These are phyloP conservation scores for Apophysomyces elegans DNA, from an alignment of 371 early-diverging fungal species.

Conservation along the genomic window DNA sequence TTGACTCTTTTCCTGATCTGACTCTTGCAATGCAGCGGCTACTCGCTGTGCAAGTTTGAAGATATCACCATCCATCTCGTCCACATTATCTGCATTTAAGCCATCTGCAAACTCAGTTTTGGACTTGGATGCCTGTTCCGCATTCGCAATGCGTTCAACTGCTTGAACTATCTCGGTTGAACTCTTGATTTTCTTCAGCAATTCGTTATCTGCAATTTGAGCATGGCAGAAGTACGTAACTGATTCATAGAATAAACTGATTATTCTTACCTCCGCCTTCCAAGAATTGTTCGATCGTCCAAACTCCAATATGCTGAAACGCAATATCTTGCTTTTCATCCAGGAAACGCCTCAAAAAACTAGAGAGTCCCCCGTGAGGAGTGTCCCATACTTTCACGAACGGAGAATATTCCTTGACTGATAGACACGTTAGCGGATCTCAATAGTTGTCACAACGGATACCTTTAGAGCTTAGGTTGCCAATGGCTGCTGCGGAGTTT, in stretches of 20 bases:
- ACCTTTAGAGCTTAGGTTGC: constrained; percentile 80
- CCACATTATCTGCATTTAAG: constrained; percentile 23
- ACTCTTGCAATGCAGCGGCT: constrained; percentile 25
- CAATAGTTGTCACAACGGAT: constrained; percentile 3
- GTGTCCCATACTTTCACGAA: constrained; percentile 72
- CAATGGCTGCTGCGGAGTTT: constrained; percentile 86
- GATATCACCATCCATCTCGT: constrained; percentile 51
- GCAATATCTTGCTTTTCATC: constrained; percentile 69
- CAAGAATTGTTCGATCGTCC: constrained; percentile 87
- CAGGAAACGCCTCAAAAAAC: constrained; percentile 75
- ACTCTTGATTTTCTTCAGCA: constrained; percentile 34
- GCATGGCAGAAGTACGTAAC: too few relatives aligned
- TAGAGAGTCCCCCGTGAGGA: constrained; percentile 72
- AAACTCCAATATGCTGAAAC: constrained; percentile 87
- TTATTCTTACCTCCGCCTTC: constrained; percentile 60
- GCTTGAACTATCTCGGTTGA: constrained; percentile 39
- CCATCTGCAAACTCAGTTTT: constrained; percentile 23
- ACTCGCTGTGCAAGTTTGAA: constrained; percentile 49
- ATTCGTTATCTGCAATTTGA: constrained; percentile 29
- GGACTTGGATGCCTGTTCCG: constrained; percentile 19
- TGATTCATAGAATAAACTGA: constrained; percentile 1
- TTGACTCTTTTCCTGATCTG: constrained; percentile 10
- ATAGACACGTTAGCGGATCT: background rate
- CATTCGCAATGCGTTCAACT: constrained; percentile 39
- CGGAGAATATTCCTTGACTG: constrained; percentile 67